Evolutionary conservation across 352 stramenopile genomes (phyloP).

Genomic region (Phytophthora ohioensis): DNA sequence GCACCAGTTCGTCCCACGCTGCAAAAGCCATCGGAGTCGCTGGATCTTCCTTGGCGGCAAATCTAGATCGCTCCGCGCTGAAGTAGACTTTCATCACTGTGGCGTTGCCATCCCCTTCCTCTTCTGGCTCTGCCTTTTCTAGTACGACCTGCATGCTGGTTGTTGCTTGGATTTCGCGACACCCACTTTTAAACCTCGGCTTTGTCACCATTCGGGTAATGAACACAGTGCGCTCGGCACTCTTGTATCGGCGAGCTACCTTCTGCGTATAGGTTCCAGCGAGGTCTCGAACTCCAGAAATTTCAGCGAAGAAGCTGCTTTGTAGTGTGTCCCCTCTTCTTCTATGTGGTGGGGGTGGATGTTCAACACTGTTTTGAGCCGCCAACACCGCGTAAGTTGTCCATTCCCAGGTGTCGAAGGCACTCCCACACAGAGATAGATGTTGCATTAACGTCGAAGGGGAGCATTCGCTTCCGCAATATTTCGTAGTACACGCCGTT

Average conservation of each 20-base stretch:
- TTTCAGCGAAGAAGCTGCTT: slow-evolving; percentile 1
- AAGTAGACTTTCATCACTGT: slow-evolving; percentile 23
- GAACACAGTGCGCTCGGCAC: not conserved
- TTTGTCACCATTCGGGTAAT: slow-evolving; percentile 3
- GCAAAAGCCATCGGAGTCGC: slow-evolving; percentile 2
- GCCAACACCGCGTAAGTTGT: slow-evolving; percentile 3
- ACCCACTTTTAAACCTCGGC: not conserved
- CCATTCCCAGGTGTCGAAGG: slow-evolving; percentile 2
- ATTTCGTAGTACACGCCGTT: slow-evolving; percentile 31
- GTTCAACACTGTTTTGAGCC: not conserved
- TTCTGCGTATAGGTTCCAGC: slow-evolving; percentile 3
- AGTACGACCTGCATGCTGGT: slow-evolving; percentile 2
- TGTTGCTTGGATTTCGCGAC: not conserved
- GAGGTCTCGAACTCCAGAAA: not conserved
- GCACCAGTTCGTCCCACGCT: slow-evolving; percentile 13
- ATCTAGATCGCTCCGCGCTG: not conserved
- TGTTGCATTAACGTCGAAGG: slow-evolving; percentile 16
- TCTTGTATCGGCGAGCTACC: slow-evolving; percentile 12
- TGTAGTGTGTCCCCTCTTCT: not conserved
- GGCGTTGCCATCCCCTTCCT: not conserved
- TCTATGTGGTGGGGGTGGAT: not conserved
- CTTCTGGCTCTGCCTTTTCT: not conserved
- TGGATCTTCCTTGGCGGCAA: not conserved
- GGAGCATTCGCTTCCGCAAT: slow-evolving; percentile 18
- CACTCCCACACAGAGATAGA: slow-evolving; percentile 10